Evolutionary conservation across 2,329 filamentous ascomycete genomes (phyloP).

Genomic region (Pseudogymnoascus sp.): DNA sequence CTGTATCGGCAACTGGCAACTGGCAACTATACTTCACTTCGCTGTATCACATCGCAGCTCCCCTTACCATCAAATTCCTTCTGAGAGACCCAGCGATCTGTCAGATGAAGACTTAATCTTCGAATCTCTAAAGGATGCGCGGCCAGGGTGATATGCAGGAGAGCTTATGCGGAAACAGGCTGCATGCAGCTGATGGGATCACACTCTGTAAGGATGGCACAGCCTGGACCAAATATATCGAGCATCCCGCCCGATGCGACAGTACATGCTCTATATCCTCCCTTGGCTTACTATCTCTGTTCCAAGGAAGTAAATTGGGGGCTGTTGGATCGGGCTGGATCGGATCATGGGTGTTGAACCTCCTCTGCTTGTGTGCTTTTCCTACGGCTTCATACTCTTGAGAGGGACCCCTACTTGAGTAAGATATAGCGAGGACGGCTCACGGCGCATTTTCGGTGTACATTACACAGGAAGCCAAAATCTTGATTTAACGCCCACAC

Average conservation of each 20-base stretch:
- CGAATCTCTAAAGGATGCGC: slow-evolving; percentile 5
- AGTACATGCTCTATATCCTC: not conserved
- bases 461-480: not conserved
- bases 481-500: not conserved
- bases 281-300: not conserved
- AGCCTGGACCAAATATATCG: slow-evolving; percentile 5
- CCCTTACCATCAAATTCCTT: slow-evolving; percentile 2
- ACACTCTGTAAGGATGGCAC: not conserved
- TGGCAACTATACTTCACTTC: not conserved
- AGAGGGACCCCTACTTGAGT: not conserved
- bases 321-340: not conserved
- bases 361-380: not conserved
- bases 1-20: not conserved
- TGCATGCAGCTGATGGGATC: slow-evolving; percentile 6
- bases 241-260: not conserved
- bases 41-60: not conserved
- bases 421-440: not conserved
- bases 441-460: not conserved
- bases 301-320: not conserved
- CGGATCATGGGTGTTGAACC: not conserved
- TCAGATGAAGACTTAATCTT: slow-evolving; percentile 5
- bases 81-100: slow-evolving; percentile 1
- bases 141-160: not conserved
- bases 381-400: not conserved
- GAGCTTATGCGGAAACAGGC: slow-evolving; percentile 8